A percentile compares a stretch with the other conserved stretches of the same genome.
These are phyloP conservation scores for Exophiala dermatitidis DNA, from an alignment of 2,329 filamentous ascomycete species.

Conservation along the genomic window DNA sequence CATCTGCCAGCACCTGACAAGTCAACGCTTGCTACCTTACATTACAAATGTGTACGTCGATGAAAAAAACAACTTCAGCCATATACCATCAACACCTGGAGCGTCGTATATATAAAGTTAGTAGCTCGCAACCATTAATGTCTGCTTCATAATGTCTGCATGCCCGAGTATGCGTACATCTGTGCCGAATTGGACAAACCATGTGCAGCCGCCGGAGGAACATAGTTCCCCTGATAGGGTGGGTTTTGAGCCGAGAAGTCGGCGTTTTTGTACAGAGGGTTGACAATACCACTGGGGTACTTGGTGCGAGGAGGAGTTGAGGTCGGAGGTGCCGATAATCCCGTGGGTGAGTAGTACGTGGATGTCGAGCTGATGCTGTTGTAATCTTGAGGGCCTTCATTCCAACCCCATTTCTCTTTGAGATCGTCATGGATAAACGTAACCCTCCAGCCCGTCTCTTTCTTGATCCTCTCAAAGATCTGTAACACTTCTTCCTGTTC, in stretches of 20 bases:
- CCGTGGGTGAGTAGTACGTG: constrained; percentile 25
- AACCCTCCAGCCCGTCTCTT: constrained; percentile 71
- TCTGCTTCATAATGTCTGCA: constrained; percentile 6
- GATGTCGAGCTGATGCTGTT: constrained; percentile 31
- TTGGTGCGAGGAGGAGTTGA: constrained; percentile 29
- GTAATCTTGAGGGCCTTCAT: constrained; percentile 35
- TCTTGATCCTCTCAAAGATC: constrained; percentile 68
- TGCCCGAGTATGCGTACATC: constrained; percentile 25
- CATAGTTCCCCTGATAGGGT: constrained; percentile 74
- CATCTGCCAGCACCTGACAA: too few species aligned
- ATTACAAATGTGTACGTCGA: too few species aligned
- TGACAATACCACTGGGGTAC: constrained; percentile 48
- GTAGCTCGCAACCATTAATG: not conserved
- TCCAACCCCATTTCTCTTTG: constrained; percentile 71
- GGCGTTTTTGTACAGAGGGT: constrained; percentile 63
- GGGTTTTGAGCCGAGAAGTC: constrained; percentile 73
- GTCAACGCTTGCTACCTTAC: too few species aligned
- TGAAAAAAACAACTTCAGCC: too few species aligned
- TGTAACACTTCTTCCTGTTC: constrained; percentile 76
- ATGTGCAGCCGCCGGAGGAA: constrained; percentile 48
- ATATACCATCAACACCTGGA: too few species aligned
- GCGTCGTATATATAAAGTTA: too few species aligned
- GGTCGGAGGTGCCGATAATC: constrained; percentile 8
- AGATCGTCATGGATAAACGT: constrained; percentile 65
- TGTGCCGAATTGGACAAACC: constrained; percentile 17